These are phyloP conservation scores for Adiantum capillusveneris DNA, from an alignment of 75 land plant genomes.

Conservation along the genomic window DNA sequence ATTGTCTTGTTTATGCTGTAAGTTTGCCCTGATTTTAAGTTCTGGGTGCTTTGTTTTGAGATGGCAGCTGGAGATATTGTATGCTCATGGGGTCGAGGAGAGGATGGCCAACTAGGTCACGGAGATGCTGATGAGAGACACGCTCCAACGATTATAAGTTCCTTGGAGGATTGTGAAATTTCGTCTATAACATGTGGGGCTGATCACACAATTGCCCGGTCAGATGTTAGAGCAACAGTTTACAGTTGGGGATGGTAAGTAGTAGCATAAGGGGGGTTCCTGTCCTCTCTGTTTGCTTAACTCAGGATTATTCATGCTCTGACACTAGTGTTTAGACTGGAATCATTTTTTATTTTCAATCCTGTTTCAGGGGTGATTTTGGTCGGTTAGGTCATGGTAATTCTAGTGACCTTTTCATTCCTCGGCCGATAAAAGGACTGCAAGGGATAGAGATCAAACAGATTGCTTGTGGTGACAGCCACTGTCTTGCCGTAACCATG, in stretches of 20 bases:
- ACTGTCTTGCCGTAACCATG: slow-evolving; percentile 80
- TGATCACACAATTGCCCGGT: slow-evolving; percentile 92
- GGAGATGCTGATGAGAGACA: slow-evolving; percentile 90
- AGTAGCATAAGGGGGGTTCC: too few species aligned
- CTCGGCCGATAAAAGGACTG: slow-evolving; percentile 74
- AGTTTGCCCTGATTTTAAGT: too few species aligned
- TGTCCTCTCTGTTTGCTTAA: neutral
- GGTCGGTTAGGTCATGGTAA: slow-evolving; percentile 97
- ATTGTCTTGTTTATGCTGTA: too few species aligned
- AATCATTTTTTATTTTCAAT: slow-evolving; percentile 6
- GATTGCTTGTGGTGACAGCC: slow-evolving; percentile 98
- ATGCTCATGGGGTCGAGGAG: slow-evolving; percentile 98
- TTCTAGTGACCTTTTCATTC: slow-evolving; percentile 92
- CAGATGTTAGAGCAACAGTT: slow-evolving; percentile 41
- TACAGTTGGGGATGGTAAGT: slow-evolving; percentile 98
- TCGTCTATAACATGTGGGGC: slow-evolving; percentile 85
- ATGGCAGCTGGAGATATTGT: slow-evolving; percentile 66
- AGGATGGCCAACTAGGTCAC: slow-evolving; percentile 97
- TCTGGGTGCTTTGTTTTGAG: neutral
- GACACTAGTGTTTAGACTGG: too few species aligned
- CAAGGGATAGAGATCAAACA: slow-evolving; percentile 73
- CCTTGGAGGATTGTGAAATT: slow-evolving; percentile 56
- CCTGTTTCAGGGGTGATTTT: slow-evolving; percentile 82
- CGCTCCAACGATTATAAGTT: slow-evolving; percentile 62
- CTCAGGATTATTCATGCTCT: too few species aligned